Conservation (phyloP, 305 asterid species). For the Fraxinus latifolia region DNA sequence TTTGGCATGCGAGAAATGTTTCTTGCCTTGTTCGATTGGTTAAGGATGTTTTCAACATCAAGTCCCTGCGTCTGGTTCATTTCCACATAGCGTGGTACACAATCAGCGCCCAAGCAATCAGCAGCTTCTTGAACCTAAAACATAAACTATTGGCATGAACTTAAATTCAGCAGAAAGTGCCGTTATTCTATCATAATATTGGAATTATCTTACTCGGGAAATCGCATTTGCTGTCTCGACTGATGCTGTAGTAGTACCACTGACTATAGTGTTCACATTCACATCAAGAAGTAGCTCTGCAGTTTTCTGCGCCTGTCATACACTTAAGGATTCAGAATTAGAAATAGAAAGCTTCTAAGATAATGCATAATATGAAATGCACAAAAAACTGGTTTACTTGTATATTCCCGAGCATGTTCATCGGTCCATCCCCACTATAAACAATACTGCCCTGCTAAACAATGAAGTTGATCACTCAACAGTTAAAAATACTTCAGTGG, state of each 20-base stretch:
- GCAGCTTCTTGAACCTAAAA: constrained; percentile 93
- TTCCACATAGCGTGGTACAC: constrained; percentile 68
- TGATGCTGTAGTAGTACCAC: constrained; percentile 60
- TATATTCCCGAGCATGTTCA: constrained; percentile 79
- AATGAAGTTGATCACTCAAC: neutral
- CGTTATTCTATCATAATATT: neutral
- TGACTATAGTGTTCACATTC: constrained; percentile 56
- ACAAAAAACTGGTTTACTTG: constrained; percentile 44
- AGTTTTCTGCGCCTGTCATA: constrained; percentile 77
- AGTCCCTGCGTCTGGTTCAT: constrained; percentile 50
- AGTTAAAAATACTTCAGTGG: neutral
- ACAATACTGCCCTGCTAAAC: constrained; percentile 38
- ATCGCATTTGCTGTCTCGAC: constrained; percentile 72
- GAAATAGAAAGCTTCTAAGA: constrained; percentile 1
- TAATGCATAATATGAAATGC: neutral
- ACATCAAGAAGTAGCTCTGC: constrained; percentile 87
- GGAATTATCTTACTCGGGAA: constrained; percentile 50
- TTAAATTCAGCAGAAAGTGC: neutral
- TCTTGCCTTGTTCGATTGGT: constrained; percentile 55
- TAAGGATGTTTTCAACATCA: constrained; percentile 54
- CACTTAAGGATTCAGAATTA: constrained; percentile 3
- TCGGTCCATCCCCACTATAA: constrained; percentile 45
- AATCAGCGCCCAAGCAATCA: constrained; percentile 80
- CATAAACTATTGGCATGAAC: neutral
- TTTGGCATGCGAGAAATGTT: neutral